A percentile compares a stretch with the other conserved stretches of the same genome.
Evolutionary conservation across 495 filamentous ascomycete species (phyloP).

Genomic region (Aspergillus wentii): DNA sequence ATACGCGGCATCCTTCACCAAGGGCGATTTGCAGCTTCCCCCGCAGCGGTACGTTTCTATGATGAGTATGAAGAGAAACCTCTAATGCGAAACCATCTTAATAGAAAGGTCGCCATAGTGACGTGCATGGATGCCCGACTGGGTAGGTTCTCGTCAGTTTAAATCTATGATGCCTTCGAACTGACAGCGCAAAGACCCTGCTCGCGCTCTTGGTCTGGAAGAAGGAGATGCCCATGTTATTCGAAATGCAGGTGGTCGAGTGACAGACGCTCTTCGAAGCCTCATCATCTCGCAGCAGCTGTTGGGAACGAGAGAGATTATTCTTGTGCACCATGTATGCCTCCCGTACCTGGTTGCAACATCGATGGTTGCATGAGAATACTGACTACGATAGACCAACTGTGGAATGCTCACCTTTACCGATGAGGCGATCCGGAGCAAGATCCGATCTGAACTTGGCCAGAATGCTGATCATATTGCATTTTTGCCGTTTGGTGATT

Average conservation of each 20-base stretch:
- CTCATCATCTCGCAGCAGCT: constrained; percentile 79
- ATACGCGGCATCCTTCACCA: constrained; percentile 58
- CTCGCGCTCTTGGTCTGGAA: constrained; percentile 64
- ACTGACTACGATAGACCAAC: constrained; percentile 33
- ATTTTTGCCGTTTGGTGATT: constrained; percentile 61
- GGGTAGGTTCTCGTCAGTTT: constrained; percentile 13
- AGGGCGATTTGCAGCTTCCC: constrained; percentile 64
- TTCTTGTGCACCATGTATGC: constrained; percentile 67
- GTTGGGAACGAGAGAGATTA: constrained; percentile 70
- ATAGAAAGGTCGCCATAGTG: constrained; percentile 37
- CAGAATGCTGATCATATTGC: constrained; percentile 42
- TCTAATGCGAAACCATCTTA: not conserved
- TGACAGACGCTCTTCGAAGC: constrained; percentile 63
- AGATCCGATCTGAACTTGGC: constrained; percentile 56
- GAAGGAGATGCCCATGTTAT: constrained; percentile 80
- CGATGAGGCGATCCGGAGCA: constrained; percentile 54
- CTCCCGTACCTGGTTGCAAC: constrained; percentile 18
- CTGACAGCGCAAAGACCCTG: constrained; percentile 52
- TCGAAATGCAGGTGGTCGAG: constrained; percentile 68
- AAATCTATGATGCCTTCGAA: not conserved
- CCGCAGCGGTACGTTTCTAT: constrained; percentile 54
- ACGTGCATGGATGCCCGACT: constrained; percentile 88
- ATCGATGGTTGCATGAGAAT: no score
- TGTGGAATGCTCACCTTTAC: constrained; percentile 82
- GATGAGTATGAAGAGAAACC: not conserved